phyloP scores from a whole-genome alignment of 768 basidiomycete genomes.

The Gyrodon lividus region DNA sequence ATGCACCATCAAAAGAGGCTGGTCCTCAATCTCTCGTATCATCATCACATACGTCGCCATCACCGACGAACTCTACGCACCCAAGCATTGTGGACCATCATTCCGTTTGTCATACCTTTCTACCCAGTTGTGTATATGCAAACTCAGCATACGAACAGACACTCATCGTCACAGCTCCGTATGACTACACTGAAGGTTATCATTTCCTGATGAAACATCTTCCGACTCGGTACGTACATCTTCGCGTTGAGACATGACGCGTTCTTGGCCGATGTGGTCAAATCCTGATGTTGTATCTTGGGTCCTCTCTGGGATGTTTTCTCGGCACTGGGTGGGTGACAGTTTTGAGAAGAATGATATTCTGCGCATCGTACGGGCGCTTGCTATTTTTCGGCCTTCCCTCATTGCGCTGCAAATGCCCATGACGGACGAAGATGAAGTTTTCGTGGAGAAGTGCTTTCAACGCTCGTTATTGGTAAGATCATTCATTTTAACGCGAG shows the following conservation, averaged over 20 bases:
- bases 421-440: conserved; percentile 90
- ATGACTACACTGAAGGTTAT: conserved; percentile 96
- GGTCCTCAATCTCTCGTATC: conserved; percentile 26
- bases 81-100: conserved; percentile 35
- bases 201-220: conserved; percentile 96
- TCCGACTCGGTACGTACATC: conserved; percentile 66
- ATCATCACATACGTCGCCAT: conserved; percentile 39
- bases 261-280: conserved; percentile 43
- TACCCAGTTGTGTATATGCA: conserved; percentile 27
- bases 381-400: conserved; percentile 95
- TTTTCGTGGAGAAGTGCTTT: conserved; percentile 95
- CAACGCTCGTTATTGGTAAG: conserved; percentile 87
- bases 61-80: conserved; percentile 42
- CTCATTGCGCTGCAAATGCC: conserved; percentile 98
- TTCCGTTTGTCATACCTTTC: conserved; percentile 23
- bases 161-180: conserved; percentile 66
- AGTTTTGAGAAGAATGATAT: conserved; percentile 98
- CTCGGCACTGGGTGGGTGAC: conserved; percentile 27
- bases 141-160: conserved; percentile 60
- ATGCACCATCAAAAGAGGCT: conserved; percentile 26
- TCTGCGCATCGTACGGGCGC: conserved; percentile 87
- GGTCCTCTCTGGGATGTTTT: conserved; percentile 33
- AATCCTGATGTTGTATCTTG: conserved; percentile 35
- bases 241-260: conserved; percentile 32
- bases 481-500: conserved; percentile 8